Conservation (phyloP, 495 filamentous ascomycete species). For the Schizothecium vesticola region DNA sequence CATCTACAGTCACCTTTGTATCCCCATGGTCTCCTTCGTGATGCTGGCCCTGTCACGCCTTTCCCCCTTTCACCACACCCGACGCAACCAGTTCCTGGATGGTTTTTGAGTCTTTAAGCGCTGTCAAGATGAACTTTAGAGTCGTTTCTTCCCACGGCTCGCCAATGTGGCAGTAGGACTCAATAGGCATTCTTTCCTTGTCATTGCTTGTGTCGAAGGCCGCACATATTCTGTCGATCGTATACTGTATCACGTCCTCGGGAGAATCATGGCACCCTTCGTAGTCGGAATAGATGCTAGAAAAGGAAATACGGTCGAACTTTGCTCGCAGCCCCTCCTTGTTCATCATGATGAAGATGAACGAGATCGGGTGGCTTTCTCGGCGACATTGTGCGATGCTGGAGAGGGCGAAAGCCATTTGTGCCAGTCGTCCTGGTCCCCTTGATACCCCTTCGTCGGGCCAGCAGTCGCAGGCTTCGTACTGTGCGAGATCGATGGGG, state of each 20-base stretch:
- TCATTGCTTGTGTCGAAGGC: neutral
- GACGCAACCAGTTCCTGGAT: neutral
- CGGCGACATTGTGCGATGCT: neutral
- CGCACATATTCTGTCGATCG: neutral
- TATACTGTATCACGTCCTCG: neutral
- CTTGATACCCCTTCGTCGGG: neutral
- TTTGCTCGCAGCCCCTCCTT: neutral
- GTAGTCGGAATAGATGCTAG: neutral
- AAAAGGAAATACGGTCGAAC: neutral
- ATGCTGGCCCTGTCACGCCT: neutral
- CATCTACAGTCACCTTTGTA: too few relatives aligned
- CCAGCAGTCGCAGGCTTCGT: neutral
- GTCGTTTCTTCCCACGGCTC: neutral
- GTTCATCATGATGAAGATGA: neutral
- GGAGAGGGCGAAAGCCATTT: neutral
- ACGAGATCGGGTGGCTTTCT: neutral
- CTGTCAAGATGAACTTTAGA: neutral
- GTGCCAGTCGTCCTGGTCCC: neutral
- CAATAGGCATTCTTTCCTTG: neutral
- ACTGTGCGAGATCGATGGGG: neutral
- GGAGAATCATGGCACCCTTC: neutral
- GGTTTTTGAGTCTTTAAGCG: neutral
- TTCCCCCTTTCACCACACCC: neutral
- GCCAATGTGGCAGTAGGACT: neutral
- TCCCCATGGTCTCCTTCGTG: neutral